A percentile compares a stretch with the other conserved stretches of the same genome.
Conservation (phyloP, 192 early-diverging fungal genomes). For the Pecoramyces ruminantium region DNA sequence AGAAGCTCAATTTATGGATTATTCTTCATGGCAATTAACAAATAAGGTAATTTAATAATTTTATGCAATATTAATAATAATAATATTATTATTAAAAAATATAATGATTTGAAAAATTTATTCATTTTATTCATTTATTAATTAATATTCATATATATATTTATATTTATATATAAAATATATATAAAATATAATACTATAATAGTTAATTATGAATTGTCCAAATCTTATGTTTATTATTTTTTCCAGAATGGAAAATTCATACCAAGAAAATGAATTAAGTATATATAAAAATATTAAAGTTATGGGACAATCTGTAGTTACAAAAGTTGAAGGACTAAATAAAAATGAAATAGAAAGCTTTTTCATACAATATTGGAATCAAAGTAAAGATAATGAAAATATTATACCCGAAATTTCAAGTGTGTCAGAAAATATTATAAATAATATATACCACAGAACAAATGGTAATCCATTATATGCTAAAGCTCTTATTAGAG, state of each 20-base stretch:
- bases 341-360: slow-evolving; percentile 10
- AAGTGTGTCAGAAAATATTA: slow-evolving; percentile 10
- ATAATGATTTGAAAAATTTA: too few species aligned
- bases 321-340: not conserved
- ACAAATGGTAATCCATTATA: slow-evolving; percentile 31
- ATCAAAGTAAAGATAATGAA: slow-evolving; percentile 16
- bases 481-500: slow-evolving; percentile 16
- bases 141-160: too few species aligned
- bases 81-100: slow-evolving; percentile 13
- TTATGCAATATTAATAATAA: slow-evolving; percentile 7
- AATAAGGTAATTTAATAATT: slow-evolving; percentile 12
- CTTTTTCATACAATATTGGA: slow-evolving; percentile 12
- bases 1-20: slow-evolving; percentile 28
- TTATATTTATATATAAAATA: too few species aligned
- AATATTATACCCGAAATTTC: slow-evolving; percentile 12
- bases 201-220: not conserved
- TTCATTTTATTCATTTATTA: too few species aligned
- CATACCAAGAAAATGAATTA: not conserved
- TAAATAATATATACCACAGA: slow-evolving; percentile 18
- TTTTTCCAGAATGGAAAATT: not conserved
- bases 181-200: too few species aligned
- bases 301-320: not conserved
- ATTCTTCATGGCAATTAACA: slow-evolving; percentile 21
- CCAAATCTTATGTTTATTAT: slow-evolving; percentile 3
- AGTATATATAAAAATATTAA: not conserved